Evolutionary conservation across 495 filamentous ascomycete species (phyloP), one percentile per base, ranked within the genome.

Genomic region (Evansstolkia leycettana): DNA sequence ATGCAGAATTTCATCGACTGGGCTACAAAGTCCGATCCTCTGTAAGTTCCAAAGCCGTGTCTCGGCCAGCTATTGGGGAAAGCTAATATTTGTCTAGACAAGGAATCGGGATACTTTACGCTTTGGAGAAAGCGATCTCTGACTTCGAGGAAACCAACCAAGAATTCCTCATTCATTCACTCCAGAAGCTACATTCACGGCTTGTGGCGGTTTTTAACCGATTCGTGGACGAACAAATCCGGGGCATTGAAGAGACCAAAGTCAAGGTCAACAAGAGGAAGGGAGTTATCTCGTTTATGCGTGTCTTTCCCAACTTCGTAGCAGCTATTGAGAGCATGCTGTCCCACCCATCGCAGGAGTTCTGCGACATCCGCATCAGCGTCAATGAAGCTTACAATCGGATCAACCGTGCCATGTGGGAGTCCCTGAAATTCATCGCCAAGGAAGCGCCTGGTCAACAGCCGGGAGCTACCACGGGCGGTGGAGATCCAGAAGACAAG

Each of bases 261-360:
- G 89, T 96, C 46, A 94, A 94, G 58, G 83, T 94, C 58, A 95
- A 94, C 65, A 96, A 95, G 66, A 78, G 89, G 39, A 94, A 92
- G 58, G 89, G 89, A 10, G 84, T 96, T 42, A 94, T 94, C 46
- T 76, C 74, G 7, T 95, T 96, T 55, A 86, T 95, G 62, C 78
- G 84, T 31, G 80, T 85, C 26, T 95, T 96, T 65, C 89, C 89
- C 0, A 68, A 82, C 42, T 94, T 94, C 60, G 78, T 75, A 10
- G 55, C 70, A 2, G 77, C 82, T 1, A 69, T 94, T 4, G 86
- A 94, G 56, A 87, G 76, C 53, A 85, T 89, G 78, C 70, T 93
- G 19, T 42, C 58, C n/a, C 52, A 60, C 5, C 53, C 60, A 7
- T 52, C 52, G 11, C 70, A 76, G 29, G 64, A 73, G 4, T 64